Evolutionary conservation across 73 alveolate genomes (phyloP), one percentile per base, ranked within the genome.

Genomic region (Paramecium tetraurelia): DNA sequence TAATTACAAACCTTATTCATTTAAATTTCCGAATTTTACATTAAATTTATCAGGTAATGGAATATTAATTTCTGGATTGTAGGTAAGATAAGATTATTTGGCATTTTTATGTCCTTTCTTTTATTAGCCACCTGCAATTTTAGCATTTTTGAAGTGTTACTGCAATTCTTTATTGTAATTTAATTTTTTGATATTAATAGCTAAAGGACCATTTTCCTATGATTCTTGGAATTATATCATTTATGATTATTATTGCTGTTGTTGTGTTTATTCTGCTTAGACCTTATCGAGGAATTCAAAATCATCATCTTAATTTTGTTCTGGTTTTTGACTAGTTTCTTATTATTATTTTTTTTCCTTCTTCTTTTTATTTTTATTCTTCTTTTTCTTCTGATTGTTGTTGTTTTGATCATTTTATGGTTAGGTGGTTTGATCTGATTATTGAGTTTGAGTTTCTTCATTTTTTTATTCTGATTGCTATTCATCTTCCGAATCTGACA

Each of bases 401-500:
- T 8, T 36, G 5, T 35, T 11, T 14, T 63, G 11, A 0, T 18
- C 69, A 53, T 53, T 53, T 53, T 53, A 53, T 63, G 84, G 10
- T 63, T 27, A 20, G 2, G 46, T 63, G 1, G 41, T 27, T 63
- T 31, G 12, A 4, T 63, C 14, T 11, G 84, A 31, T 63, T 63
- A 3, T 22, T 16, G 8, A 33, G 84, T 63, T 72, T 72, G 40
- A 9, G 1, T 8, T 72, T 72, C 86, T 72, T 72, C 86, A 36
- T 72, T 43, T 38, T 72, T 16, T 72, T n/a, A 35, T 53, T 53
- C 69, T 72, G 46, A 9, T 14, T 72, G n/a, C 11, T 35, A 31
- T 35, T 72, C 59, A 40, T 72, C 59, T 29, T 72, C 86, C n/a
- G 86, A 72, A 72, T 72, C 86, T 36, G 86, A 72, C 86, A 72